phyloP scores from a whole-genome alignment of 1,139 yeast genomes.

The Yamadazyma friedrichii region DNA sequence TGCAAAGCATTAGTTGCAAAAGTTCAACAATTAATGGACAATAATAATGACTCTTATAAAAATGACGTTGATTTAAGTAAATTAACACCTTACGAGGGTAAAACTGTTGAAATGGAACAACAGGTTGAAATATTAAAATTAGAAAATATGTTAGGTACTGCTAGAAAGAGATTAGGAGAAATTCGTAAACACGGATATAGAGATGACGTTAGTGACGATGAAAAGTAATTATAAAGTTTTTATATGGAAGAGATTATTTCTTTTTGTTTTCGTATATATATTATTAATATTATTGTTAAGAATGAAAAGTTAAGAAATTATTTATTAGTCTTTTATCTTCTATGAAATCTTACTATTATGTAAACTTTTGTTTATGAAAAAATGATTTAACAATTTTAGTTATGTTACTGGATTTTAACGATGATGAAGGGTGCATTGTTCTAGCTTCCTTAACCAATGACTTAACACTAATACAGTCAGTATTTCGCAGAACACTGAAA shows the following conservation, averaged over 20 bases:
- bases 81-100: constrained; percentile 77
- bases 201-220: constrained; percentile 57
- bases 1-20: constrained; percentile 69
- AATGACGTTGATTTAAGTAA: constrained; percentile 64
- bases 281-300: not conserved
- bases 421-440: too few relatives aligned
- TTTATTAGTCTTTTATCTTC: too few relatives aligned
- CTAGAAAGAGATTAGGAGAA: constrained; percentile 82
- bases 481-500: too few relatives aligned
- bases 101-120: constrained; percentile 89
- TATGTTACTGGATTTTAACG: too few relatives aligned
- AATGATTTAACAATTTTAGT: too few relatives aligned
- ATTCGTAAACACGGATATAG: constrained; percentile 74
- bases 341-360: too few relatives aligned
- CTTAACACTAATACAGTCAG: too few relatives aligned
- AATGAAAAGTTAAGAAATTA: not conserved
- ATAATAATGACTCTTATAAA: constrained; percentile 32
- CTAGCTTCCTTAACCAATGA: too few relatives aligned
- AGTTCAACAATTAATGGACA: constrained; percentile 61
- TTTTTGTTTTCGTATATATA: not conserved
- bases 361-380: too few relatives aligned
- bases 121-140: constrained; percentile 86
- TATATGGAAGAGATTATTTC: not conserved
- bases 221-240: constrained; percentile 16
- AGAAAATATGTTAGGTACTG: constrained; percentile 68